Evolutionary conservation across 805 yeast species (phyloP).

Genomic region (Candida dajiaensis): DNA sequence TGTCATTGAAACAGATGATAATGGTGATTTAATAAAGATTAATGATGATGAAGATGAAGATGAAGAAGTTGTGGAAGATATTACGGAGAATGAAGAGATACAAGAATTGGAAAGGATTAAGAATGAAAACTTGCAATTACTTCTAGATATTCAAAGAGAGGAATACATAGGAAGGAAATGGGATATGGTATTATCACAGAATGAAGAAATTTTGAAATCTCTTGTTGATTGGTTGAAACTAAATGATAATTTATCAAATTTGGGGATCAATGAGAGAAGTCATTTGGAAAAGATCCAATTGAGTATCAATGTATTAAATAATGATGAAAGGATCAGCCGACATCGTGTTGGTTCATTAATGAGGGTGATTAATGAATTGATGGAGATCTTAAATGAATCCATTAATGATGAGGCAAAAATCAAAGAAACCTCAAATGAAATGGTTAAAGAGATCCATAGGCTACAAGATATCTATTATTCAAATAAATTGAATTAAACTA

Average conservation of each 20-base stretch:
- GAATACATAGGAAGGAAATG: slow-evolving; percentile 25
- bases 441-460: not conserved
- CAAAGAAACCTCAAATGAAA: not conserved
- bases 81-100: not conserved
- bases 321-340: not conserved
- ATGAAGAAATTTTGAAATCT: slow-evolving; percentile 23
- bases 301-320: not conserved
- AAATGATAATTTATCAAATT: not conserved
- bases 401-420: not conserved
- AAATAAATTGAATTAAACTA: not conserved
- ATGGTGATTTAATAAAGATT: not conserved
- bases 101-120: slow-evolving; percentile 16
- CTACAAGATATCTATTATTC: not conserved
- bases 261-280: not conserved
- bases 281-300: not conserved
- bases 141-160: slow-evolving; percentile 29
- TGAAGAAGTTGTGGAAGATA: not conserved
- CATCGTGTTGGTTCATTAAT: not conserved
- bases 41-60: not conserved
- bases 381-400: not conserved
- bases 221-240: slow-evolving; percentile 7
- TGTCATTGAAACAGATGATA: slow-evolving; percentile 11
- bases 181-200: slow-evolving; percentile 22
- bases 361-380: not conserved
- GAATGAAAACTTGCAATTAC: slow-evolving; percentile 22